phyloP scores from a whole-genome alignment of 73 alveolate species.

The Urostyla sp. region DNA sequence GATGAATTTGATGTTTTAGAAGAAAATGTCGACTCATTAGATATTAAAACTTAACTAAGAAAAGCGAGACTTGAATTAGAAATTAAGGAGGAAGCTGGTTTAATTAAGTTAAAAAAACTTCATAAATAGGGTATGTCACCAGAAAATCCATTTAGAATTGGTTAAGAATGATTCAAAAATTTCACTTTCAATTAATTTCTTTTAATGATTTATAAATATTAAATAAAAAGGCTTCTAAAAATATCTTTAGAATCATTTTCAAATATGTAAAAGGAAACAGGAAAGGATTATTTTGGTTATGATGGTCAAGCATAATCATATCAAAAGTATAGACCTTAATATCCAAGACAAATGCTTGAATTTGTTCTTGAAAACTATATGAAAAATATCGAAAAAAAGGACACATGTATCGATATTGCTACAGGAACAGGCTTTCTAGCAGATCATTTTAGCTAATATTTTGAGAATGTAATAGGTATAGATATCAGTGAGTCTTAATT shows the following conservation, averaged over 20 bases:
- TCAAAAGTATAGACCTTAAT: constrained; percentile 42
- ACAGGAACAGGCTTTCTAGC: constrained; percentile 53
- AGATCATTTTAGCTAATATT: constrained; percentile 12
- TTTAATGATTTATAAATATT: not conserved
- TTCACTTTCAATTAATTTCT: not conserved
- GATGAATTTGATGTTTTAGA: constrained; percentile 60
- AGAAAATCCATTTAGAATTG: constrained; percentile 20
- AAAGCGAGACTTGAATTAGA: constrained; percentile 8
- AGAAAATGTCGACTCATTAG: constrained; percentile 39
- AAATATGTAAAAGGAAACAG: constrained; percentile 28
- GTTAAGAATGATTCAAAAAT: constrained; percentile 1
- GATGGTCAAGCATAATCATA: constrained; percentile 49
- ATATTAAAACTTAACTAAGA: constrained; percentile 21
- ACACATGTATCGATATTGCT: constrained; percentile 24
- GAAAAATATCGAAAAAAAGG: not conserved
- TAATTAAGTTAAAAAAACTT: constrained; percentile 37
- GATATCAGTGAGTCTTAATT: constrained; percentile 33
- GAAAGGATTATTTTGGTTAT: constrained; percentile 49
- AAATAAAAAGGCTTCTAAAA: not conserved
- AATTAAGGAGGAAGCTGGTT: constrained; percentile 33
- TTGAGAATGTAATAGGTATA: constrained; percentile 22
- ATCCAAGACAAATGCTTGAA: constrained; percentile 8
- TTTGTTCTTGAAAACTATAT: not conserved
- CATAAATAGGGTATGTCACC: constrained; percentile 11
- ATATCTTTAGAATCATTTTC: not conserved